Base-by-base conservation (phyloP, 2,329 filamentous ascomycete genomes). In the Talaromyces sp. region DNA sequence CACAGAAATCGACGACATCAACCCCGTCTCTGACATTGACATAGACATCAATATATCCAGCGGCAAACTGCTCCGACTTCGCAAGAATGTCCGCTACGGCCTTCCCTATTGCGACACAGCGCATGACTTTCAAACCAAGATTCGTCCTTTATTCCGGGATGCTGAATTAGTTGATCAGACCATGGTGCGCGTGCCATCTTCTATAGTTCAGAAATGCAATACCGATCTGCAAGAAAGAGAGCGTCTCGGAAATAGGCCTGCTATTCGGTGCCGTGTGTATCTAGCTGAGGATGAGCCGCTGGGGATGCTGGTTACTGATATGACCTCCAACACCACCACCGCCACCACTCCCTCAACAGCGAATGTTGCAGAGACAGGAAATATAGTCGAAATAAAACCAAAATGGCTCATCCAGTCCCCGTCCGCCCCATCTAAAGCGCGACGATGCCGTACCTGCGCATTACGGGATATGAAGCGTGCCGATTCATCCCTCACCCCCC, bases 331-430 rank as follows among this genome's bases (percentile, higher is more conserved):
- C 16, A 11, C 18, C 14, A 59, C 42, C 7, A 28, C 21, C 28
- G 5, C n/a, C 6, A 21, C n/a, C 16, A 52, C 58, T 11, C 18
- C 33, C 9, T 8, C 58, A 6, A 73, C 16, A 69, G 73, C 35
- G 21, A 42, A 6, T 12, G 33, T 23, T n/a, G 5, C 35, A 39
- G 33, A 14, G 0, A 71, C 70, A 2, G 44, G 9, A 3, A 69
- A 71, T 55, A 73, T 55, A 50, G 72, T 89, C 35, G 78, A 93
- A 72, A 89, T 93, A 76, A 95, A 95, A 73, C 90, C 91, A 14
- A 95, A 95, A 76, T 95, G 91, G 91, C 83, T 95, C 28, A 78
- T 82, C 8, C 90, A 92, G 72, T 93, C 90, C 1, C 89, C 88
- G 3, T 86, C 85, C 40, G 90, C 90, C 0, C 91, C 90, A 1